phyloP scores from a whole-genome alignment of 1,284 basidiomycete species.

The Stereum hirsutum region DNA sequence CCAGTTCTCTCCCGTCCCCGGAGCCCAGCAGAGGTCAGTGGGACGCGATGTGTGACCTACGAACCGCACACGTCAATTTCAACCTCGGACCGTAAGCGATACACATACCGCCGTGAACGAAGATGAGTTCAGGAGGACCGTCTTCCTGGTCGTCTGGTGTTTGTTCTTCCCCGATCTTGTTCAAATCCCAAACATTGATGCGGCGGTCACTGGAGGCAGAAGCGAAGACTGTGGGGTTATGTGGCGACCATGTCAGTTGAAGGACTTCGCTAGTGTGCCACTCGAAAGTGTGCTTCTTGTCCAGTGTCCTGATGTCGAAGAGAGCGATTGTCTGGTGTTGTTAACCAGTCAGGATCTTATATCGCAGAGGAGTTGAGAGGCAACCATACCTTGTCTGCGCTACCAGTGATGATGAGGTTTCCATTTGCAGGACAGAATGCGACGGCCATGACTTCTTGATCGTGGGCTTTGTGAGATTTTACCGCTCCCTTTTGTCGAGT shows the following conservation, averaged over 20 bases:
- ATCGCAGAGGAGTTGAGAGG: neutral
- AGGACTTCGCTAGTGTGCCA: conserved; percentile 94
- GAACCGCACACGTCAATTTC: conserved; percentile 4
- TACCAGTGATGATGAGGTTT: conserved; percentile 87
- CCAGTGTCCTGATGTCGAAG: conserved; percentile 82
- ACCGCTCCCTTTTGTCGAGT: conserved; percentile 69
- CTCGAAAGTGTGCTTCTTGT: conserved; percentile 86
- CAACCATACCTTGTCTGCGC: conserved; percentile 77
- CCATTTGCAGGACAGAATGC: conserved; percentile 84
- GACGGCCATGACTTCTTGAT: conserved; percentile 86
- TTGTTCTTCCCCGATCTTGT: conserved; percentile 91
- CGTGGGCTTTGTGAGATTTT: conserved; percentile 78
- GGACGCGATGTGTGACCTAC: conserved; percentile 73
- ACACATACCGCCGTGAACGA: conserved; percentile 78
- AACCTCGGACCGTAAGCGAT: neutral
- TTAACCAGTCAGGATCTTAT: neutral
- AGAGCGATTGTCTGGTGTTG: conserved; percentile 71
- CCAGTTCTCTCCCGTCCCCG: conserved; percentile 69
- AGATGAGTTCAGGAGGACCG: conserved; percentile 89
- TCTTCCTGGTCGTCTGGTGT: conserved; percentile 98
- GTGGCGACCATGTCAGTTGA: conserved; percentile 92
- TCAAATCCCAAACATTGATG: conserved; percentile 94
- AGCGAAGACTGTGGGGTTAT: conserved; percentile 85
- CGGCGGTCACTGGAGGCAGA: conserved; percentile 90
- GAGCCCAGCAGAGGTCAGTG: conserved; percentile 81